These are phyloP conservation scores for Ceratocystis alfenasii DNA, from an alignment of 2,329 filamentous ascomycete species.

Conservation along the genomic window DNA sequence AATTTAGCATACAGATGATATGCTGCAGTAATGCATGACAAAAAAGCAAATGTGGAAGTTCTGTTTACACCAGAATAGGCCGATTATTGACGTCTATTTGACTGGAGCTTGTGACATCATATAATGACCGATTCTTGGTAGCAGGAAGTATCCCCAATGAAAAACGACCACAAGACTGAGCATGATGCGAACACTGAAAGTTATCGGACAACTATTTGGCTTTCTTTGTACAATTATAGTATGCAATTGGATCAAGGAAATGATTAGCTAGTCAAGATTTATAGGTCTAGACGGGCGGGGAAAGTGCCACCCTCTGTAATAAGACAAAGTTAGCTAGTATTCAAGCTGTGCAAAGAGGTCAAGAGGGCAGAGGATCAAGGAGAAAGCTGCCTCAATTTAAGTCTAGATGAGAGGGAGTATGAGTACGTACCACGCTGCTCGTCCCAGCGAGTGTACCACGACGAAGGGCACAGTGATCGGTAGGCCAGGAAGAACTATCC, in stretches of 20 bases:
- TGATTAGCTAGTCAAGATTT: slow-evolving; percentile 27
- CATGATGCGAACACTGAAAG: background rate
- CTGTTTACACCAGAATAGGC: too few species aligned
- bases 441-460: slow-evolving; percentile 92
- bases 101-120: too few species aligned
- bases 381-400: background rate
- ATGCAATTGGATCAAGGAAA: slow-evolving; percentile 16
- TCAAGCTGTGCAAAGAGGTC: background rate
- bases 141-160: background rate
- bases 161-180: background rate
- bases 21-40: background rate
- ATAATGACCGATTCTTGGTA: too few species aligned
- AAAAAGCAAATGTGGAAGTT: too few species aligned
- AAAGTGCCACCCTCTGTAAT: slow-evolving; percentile 55
- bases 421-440: slow-evolving; percentile 73
- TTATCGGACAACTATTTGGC: background rate
- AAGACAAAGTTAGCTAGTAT: slow-evolving; percentile 27
- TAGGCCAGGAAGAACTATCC: slow-evolving; percentile 91
- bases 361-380: background rate
- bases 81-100: too few species aligned
- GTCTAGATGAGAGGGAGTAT: background rate
- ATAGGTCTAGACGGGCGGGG: slow-evolving; percentile 52
- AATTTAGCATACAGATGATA: background rate
- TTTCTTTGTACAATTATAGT: slow-evolving; percentile 12
- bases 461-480: slow-evolving; percentile 91